These are phyloP conservation scores for Chimonanthus praecox DNA, from an alignment of 164 flowering plant species.

Conservation along the genomic window DNA sequence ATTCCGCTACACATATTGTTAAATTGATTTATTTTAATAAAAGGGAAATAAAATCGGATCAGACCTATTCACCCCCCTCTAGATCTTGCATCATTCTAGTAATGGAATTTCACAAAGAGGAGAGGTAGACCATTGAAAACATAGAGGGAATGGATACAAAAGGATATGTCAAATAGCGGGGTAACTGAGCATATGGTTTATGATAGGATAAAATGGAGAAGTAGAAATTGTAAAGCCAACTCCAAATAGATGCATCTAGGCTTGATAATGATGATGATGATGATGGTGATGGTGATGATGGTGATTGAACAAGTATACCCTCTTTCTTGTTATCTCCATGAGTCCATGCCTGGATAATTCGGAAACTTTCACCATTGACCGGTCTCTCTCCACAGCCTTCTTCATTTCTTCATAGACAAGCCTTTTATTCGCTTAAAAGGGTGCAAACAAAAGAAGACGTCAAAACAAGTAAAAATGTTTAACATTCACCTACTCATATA, in stretches of 20 bases:
- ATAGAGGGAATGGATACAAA: too few relatives aligned
- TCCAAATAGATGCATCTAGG: neutral
- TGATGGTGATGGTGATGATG: neutral
- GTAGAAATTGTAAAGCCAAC: too few relatives aligned
- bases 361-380: slow-evolving; percentile 75
- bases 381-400: slow-evolving; percentile 83
- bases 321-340: slow-evolving; percentile 96
- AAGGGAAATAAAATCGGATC: too few relatives aligned
- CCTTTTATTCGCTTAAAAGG: slow-evolving; percentile 70
- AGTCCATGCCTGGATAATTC: slow-evolving; percentile 92
- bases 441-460: neutral
- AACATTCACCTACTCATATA: neutral
- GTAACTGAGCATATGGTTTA: too few relatives aligned
- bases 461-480: neutral
- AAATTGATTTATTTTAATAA: too few relatives aligned
- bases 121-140: too few relatives aligned
- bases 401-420: slow-evolving; percentile 88
- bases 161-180: neutral
- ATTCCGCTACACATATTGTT: too few relatives aligned
- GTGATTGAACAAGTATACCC: slow-evolving; percentile 43
- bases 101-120: too few relatives aligned
- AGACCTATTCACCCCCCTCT: too few relatives aligned
- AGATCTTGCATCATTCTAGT: too few relatives aligned
- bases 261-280: neutral
- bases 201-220: too few relatives aligned